phyloP scores from a whole-genome alignment of 2,329 filamentous ascomycete genomes.

The Aspergillus sp. region DNA sequence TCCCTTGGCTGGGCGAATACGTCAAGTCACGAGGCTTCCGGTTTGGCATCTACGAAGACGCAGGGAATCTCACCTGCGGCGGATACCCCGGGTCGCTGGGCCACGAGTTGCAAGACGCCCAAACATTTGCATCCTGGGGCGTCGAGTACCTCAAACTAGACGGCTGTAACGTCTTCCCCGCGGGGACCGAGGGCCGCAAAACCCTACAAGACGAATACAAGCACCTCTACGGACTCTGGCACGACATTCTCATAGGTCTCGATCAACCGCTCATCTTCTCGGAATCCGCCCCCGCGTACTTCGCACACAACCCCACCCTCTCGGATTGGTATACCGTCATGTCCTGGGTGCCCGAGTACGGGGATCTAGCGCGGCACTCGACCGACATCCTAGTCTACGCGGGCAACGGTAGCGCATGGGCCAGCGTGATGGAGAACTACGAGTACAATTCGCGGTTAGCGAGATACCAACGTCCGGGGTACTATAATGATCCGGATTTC shows the following conservation, averaged over 20 bases:
- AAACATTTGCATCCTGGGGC: slow-evolving; percentile 39
- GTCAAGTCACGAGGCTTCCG: slow-evolving; percentile 42
- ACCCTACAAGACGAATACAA: slow-evolving; percentile 27
- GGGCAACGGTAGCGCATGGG: slow-evolving; percentile 45
- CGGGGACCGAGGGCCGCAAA: slow-evolving; percentile 6
- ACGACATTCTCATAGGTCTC: slow-evolving; percentile 38
- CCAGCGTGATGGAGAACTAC: slow-evolving; percentile 52
- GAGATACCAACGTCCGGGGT: slow-evolving; percentile 46
- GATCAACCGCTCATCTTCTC: slow-evolving; percentile 44
- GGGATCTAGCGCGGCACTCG: slow-evolving; percentile 48
- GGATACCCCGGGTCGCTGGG: slow-evolving; percentile 44
- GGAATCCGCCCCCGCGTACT: slow-evolving; percentile 49
- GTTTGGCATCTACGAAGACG: slow-evolving; percentile 49
- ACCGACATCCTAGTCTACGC: slow-evolving; percentile 45
- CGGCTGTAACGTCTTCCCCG: slow-evolving; percentile 39
- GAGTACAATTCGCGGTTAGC: slow-evolving; percentile 44
- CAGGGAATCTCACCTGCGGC: slow-evolving; percentile 46
- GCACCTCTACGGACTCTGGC: slow-evolving; percentile 44
- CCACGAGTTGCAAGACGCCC: slow-evolving; percentile 44
- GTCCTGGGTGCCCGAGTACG: slow-evolving; percentile 43
- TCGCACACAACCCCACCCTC: slow-evolving; percentile 35
- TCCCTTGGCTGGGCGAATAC: slow-evolving; percentile 44
- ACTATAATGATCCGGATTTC: slow-evolving; percentile 53
- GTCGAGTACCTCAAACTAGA: slow-evolving; percentile 53
- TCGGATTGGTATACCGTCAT: slow-evolving; percentile 50